A percentile compares a stretch with the other conserved stretches of the same genome.
phyloP scores from a whole-genome alignment of 495 filamentous ascomycete species.

The Jackrogersella minutella region DNA sequence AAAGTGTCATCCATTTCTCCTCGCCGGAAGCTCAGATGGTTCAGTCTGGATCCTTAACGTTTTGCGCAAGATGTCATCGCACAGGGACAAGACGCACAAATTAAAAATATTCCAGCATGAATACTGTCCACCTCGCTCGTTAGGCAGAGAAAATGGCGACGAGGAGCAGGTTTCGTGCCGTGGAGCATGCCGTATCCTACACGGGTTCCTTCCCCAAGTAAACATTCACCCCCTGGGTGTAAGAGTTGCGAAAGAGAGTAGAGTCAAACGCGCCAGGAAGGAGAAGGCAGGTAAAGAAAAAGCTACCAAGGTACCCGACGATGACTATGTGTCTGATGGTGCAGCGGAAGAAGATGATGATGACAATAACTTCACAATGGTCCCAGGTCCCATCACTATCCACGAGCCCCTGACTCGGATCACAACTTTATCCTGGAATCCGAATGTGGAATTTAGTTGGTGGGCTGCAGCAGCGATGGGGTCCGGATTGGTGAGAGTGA shows the following conservation, averaged over 20 bases:
- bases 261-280: constrained; percentile 39
- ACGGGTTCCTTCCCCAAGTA: constrained; percentile 58
- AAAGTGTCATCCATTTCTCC: constrained; percentile 53
- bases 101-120: constrained; percentile 59
- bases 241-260: constrained; percentile 66
- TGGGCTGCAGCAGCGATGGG: constrained; percentile 63
- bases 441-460: constrained; percentile 56
- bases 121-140: constrained; percentile 40
- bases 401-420: constrained; percentile 57
- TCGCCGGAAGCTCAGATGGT: constrained; percentile 55
- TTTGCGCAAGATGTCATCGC: constrained; percentile 55
- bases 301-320: background rate
- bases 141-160: constrained; percentile 10
- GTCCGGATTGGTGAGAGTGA: constrained; percentile 56
- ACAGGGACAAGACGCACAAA: constrained; percentile 53
- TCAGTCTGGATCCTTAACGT: constrained; percentile 56
- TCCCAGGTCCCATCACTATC: constrained; percentile 49
- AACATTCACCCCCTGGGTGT: constrained; percentile 69
- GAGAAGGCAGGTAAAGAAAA: constrained; percentile 57
- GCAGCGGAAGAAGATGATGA: constrained; percentile 12
- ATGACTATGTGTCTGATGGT: constrained; percentile 31
- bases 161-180: constrained; percentile 55
- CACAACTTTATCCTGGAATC: constrained; percentile 57
- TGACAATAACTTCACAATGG: constrained; percentile 42
- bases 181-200: constrained; percentile 67